Evolutionary conservation across 192 early-diverging fungal species (phyloP).

Genomic region (Entrophospora sp.): DNA sequence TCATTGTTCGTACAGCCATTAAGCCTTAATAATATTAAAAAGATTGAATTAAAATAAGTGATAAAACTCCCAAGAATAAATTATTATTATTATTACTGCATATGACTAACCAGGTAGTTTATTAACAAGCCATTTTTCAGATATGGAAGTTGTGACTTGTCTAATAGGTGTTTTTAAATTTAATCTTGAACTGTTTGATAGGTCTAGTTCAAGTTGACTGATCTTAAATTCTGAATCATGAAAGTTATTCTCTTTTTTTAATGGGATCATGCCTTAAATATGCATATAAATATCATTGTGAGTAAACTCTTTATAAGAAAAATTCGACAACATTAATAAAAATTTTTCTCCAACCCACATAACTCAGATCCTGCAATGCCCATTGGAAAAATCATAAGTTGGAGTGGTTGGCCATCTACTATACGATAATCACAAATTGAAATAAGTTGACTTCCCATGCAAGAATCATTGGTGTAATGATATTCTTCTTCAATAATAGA

Average conservation of each 20-base stretch:
- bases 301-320: not conserved
- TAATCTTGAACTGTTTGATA: not conserved
- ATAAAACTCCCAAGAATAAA: not conserved
- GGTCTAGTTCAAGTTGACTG: not conserved
- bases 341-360: not conserved
- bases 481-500: not conserved
- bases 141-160: constrained; percentile 1
- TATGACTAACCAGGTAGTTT: not conserved
- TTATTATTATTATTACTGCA: not conserved
- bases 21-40: not conserved
- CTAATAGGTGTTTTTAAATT: constrained; percentile 16
- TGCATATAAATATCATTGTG: not conserved
- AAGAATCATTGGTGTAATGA: not conserved
- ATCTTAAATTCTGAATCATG: not conserved
- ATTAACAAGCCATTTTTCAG: not conserved
- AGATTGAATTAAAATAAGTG: not conserved
- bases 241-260: not conserved
- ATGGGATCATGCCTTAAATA: constrained; percentile 5
- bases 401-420: not conserved
- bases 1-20: constrained; percentile 3
- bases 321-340: not conserved
- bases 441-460: constrained; percentile 2
- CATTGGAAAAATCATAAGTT: constrained; percentile 16
- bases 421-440: not conserved
- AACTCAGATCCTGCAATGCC: constrained; percentile 6